Evolutionary conservation across 768 basidiomycete genomes (phyloP), one percentile per base, ranked within the genome.

Genomic region (Pisolithus tinctorius): DNA sequence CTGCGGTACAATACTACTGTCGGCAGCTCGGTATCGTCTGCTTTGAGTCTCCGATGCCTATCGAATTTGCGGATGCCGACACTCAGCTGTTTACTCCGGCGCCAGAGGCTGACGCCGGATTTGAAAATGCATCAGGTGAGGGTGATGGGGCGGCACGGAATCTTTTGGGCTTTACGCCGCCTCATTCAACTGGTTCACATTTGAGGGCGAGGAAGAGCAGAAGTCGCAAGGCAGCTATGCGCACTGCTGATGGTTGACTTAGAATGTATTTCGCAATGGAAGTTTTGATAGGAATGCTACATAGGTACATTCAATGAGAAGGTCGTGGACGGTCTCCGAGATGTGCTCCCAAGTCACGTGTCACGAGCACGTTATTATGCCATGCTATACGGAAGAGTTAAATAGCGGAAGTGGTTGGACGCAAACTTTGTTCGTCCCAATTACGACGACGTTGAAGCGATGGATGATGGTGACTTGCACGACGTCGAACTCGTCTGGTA

Each of bases 1-100:
- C 85, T 8, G 88, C 88, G 1, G 82, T 82, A 20, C 80, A 87
- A 58, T 77, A 82, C 58, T 89, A 83, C 64, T 85, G 79, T 60
- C 78, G 74, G 49, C 79, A 86, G 60, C 77, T 89, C 8, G 83
- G 79, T 31, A 88, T 90, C 58, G 70, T 70, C 20, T 81, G 78
- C 55, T 73, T 72, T 66, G 75, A 80, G 58, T 75, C 86, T 2
- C 72, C 82, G 14, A 68, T 83, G 47, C 87, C 88, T 10, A 60
- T 91, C 56, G 71, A 76, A 39, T 81, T 73, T 59, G 67, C 66
- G 37, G 62, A 71, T 42, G 50, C 55, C 17, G 61, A 63, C 17
- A 52, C 49, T 6, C 52, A 56, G 26, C 49, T 47, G 8, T 49
- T 57, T 37, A 40, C 48, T 4, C 52, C 57, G 6, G 31, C 42